Evolutionary conservation across 2,329 filamentous ascomycete species (phyloP).

Genomic region (Cadophora gregata): DNA sequence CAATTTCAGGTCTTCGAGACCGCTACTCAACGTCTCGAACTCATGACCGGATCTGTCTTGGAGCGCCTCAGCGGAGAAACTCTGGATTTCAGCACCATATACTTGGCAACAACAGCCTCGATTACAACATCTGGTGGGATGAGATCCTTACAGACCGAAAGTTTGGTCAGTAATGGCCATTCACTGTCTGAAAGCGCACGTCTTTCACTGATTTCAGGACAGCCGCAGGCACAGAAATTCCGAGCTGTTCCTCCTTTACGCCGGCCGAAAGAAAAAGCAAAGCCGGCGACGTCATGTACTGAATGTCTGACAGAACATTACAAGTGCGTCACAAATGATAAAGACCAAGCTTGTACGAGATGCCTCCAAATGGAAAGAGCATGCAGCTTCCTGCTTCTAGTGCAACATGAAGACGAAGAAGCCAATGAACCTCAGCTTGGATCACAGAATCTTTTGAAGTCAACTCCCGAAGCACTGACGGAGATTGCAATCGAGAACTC

Average conservation of each 20-base stretch:
- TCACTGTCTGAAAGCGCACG: not conserved
- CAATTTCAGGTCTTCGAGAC: conserved; percentile 29
- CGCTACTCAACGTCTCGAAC: conserved; percentile 22
- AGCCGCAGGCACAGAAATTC: not conserved
- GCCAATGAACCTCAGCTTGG: not conserved
- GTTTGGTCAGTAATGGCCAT: not conserved
- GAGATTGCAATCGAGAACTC: not conserved
- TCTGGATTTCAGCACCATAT: not conserved
- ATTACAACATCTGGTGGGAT: not conserved
- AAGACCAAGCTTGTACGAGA: not conserved
- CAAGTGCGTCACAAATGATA: not conserved
- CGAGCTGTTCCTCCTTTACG: not conserved
- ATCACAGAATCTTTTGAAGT: not conserved
- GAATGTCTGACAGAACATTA: conserved; percentile 4
- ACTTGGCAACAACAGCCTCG: not conserved
- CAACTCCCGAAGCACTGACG: not conserved
- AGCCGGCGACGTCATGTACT: not conserved
- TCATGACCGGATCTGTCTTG: conserved; percentile 14
- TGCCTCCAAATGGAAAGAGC: not conserved
- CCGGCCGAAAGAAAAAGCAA: not conserved
- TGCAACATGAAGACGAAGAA: not conserved
- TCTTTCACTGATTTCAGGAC: not conserved
- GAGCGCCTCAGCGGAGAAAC: not conserved
- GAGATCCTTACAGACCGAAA: not conserved
- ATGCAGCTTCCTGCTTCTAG: not conserved